Evolutionary conservation across 2,329 filamentous ascomycete genomes (phyloP).

Genomic region (Phaeosphaeria sp.): DNA sequence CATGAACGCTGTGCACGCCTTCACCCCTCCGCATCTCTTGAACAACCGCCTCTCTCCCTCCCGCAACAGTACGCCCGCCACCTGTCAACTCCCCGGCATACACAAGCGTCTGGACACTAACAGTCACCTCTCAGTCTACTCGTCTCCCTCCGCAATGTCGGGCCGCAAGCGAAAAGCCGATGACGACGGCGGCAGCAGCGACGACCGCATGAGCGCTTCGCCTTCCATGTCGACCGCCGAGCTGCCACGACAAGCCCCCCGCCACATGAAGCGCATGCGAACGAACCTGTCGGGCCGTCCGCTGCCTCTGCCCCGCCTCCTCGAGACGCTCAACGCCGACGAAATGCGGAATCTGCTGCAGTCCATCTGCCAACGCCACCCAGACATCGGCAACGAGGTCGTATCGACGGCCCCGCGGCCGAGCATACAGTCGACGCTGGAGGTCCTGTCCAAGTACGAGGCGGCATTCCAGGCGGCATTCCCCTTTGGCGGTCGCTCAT

Average conservation of each 20-base stretch:
- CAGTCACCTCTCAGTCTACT: slow-evolving; percentile 34
- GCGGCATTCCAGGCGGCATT: slow-evolving; percentile 78
- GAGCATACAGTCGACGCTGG: slow-evolving; percentile 78
- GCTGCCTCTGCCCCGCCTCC: slow-evolving; percentile 74
- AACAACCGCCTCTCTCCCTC: slow-evolving; percentile 66
- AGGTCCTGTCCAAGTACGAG: slow-evolving; percentile 84
- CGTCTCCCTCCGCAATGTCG: slow-evolving; percentile 51
- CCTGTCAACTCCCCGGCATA: slow-evolving; percentile 12
- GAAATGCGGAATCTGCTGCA: slow-evolving; percentile 87
- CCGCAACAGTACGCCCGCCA: slow-evolving; percentile 60
- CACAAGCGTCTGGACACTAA: slow-evolving; percentile 13
- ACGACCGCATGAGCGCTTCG: slow-evolving; percentile 89
- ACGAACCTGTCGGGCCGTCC: slow-evolving; percentile 74
- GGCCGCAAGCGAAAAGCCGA: slow-evolving; percentile 88
- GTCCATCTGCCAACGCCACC: slow-evolving; percentile 88
- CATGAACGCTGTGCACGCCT: slow-evolving; percentile 70
- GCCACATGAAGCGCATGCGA: slow-evolving; percentile 63
- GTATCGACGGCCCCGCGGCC: slow-evolving; percentile 85
- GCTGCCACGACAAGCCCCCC: slow-evolving; percentile 69
- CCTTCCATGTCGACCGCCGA: slow-evolving; percentile 82
- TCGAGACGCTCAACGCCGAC: slow-evolving; percentile 88
- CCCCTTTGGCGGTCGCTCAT: slow-evolving; percentile 82
- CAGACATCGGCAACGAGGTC: slow-evolving; percentile 84
- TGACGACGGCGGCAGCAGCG: slow-evolving; percentile 63
- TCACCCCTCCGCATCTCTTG: slow-evolving; percentile 64